These are phyloP conservation scores for Passalora sequoiae DNA, from an alignment of 2,329 filamentous ascomycete species.

Conservation along the genomic window DNA sequence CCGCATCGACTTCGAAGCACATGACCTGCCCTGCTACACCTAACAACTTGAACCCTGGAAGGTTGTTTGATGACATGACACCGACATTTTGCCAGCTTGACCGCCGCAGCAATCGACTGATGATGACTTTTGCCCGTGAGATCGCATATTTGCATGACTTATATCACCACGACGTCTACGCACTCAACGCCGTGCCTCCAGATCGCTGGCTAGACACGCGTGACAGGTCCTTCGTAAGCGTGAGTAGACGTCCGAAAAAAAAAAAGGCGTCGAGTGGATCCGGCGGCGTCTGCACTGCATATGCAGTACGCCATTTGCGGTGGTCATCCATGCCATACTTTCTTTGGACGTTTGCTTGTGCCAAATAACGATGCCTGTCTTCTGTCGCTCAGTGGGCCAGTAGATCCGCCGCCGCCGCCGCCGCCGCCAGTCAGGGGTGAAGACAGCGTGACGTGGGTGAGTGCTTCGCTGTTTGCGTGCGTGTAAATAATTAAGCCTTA, in stretches of 20 bases:
- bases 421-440: too few relatives aligned
- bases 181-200: too few relatives aligned
- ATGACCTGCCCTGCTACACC: slow-evolving; percentile 5
- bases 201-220: too few relatives aligned
- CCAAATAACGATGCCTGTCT: slow-evolving; percentile 12
- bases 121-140: too few relatives aligned
- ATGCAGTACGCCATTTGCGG: slow-evolving; percentile 28
- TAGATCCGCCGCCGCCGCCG: not conserved
- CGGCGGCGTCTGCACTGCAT: slow-evolving; percentile 28
- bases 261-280: slow-evolving; percentile 7
- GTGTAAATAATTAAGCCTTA: too few relatives aligned
- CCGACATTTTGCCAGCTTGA: not conserved
- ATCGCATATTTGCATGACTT: too few relatives aligned
- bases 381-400: slow-evolving; percentile 5
- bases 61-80: not conserved
- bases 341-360: slow-evolving; percentile 10
- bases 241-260: slow-evolving; percentile 1
- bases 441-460: slow-evolving; percentile 1
- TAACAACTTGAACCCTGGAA: too few relatives aligned
- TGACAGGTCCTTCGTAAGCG: slow-evolving; percentile 11
- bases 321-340: slow-evolving; percentile 13
- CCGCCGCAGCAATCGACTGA: too few relatives aligned
- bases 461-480: slow-evolving; percentile 2
- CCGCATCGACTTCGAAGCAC: slow-evolving; percentile 7
- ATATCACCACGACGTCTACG: too few relatives aligned